Evolutionary conservation across 495 filamentous ascomycete species (phyloP), one percentile per base, ranked within the genome.

Genomic region (Penicillium cinerascens): DNA sequence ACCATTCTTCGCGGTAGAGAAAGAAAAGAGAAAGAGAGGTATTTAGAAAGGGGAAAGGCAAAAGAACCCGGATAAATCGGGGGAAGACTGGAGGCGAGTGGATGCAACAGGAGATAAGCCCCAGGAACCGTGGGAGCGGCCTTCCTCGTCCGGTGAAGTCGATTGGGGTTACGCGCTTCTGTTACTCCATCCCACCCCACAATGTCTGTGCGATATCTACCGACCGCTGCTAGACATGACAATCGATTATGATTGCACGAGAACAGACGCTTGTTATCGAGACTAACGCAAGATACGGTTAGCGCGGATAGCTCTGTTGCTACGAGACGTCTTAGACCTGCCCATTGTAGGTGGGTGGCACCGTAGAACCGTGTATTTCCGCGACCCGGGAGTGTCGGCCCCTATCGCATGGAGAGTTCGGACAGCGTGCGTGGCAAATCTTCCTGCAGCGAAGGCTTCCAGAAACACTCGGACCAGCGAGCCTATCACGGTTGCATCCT

Each of bases 391-490:
- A 13, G 29, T 13, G 29, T 41, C 38, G 38, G 38, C 38, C 29
- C 29, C 29, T 33, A 33, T 33, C 29, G 29, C 29, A 15, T 33
- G 29, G 11, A 33, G 29, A 33, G 29, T 33, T 33, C 10, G 29
- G 29, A 13, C 10, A 33, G 29, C 29, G 29, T 33, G 29, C 29
- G 29, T 33, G 29, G 29, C 29, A 33, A 33, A 33, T 33, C 29
- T 29, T 4, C 27, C 54, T 64, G 61, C 61, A 61, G 49, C 61
- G 58, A 64, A 64, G 52, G 15, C 15, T 62, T 64, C 61, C 55
- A 61, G 61, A 64, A 59, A 7, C 17, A 41, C 17, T 29, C n/a
- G 16, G 16, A n/a, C 10, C 17, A 1, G 33, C 25, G 41, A 60
- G 57, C 52, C 53, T n/a, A n/a, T 49, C 54, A 47, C 42, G 23